Base-by-base conservation (phyloP, 2,329 filamentous ascomycete species). In the Didymellaceae sp. region DNA sequence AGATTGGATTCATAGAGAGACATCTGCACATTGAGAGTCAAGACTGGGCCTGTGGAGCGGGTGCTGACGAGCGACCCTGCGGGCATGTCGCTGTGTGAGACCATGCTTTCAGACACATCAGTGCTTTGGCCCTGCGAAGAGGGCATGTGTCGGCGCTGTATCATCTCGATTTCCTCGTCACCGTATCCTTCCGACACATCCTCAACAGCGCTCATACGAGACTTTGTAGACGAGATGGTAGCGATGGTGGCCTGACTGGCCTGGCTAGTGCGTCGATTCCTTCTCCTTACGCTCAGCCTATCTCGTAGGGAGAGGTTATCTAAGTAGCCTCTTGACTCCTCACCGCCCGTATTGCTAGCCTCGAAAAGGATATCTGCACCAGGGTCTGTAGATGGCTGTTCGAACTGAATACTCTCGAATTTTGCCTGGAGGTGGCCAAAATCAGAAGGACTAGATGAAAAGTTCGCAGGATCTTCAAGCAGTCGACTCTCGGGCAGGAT, bases 1-100 rank as follows among this genome's bases (percentile, higher is more conserved):
- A 89, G 75, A 2, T 83, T 86, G 43, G 86, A 76, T 1, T 85
- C 84, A 65, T 86, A 83, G 3, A 86, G 75, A 4, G 82, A 83
- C 84, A 88, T 88, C 62, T 88, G 85, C n/a, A 88, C 84, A 65
- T 87, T 85, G 7, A 88, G 74, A 5, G 80, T 80, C 9, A 85
- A 60, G 35, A 67, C 45, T 6, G 69, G 68, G 8, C 68, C 69
- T 1, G 51, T 41, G 16, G 28, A 42, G 22, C 59, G 60, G 1
- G 50, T 35, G 17, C 63, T 46, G 13, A 70, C 40, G 11, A 69
- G 52, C 8, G 66, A 57, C n/a, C 33, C 48, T 1, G 32, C 42
- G 0, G 66, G 63, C 8, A 61, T 51, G 20, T 73, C 68, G 57
- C 68, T 71, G 33, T 80, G 74, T 1, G 70, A 66, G 14, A 72